Conservation (phyloP, 352 stramenopile genomes). For the Ophiocytium majus region DNA sequence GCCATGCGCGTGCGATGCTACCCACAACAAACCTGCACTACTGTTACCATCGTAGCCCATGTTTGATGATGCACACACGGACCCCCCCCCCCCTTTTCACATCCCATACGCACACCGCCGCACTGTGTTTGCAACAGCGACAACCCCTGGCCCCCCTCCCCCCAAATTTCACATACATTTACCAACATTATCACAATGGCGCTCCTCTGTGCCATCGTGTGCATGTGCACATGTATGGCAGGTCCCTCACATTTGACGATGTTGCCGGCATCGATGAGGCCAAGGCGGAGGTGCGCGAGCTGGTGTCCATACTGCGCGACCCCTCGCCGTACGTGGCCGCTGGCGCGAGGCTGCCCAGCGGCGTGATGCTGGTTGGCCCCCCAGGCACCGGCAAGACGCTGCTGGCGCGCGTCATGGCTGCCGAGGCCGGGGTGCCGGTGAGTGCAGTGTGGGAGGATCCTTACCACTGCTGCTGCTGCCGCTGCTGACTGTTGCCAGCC, state of each 20-base stretch:
- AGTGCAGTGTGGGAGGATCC: neutral
- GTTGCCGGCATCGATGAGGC: constrained; percentile 26
- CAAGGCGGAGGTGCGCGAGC: constrained; percentile 36
- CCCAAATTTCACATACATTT: too few relatives aligned
- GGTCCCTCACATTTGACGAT: constrained; percentile 29
- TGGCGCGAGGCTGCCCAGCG: constrained; percentile 77
- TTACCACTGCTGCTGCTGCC: neutral
- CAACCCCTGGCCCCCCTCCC: too few relatives aligned
- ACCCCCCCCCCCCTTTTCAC: too few relatives aligned
- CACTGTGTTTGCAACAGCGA: too few relatives aligned
- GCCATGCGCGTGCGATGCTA: too few relatives aligned
- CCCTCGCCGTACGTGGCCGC: constrained; percentile 80
- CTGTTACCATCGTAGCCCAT: too few relatives aligned
- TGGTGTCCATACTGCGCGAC: constrained; percentile 64
- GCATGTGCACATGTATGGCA: too few relatives aligned
- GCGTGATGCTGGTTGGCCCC: constrained; percentile 74
- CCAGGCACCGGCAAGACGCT: constrained; percentile 98
- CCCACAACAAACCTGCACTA: too few relatives aligned
- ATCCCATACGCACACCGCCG: too few relatives aligned
- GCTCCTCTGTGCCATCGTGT: too few relatives aligned
- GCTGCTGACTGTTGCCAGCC: neutral
- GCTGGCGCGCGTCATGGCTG: constrained; percentile 90
- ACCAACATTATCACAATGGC: too few relatives aligned
- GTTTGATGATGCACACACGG: too few relatives aligned
- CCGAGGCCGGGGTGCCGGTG: constrained; percentile 87